A percentile compares a stretch with the other conserved stretches of the same genome.
These are phyloP conservation scores for Pelargonium nanum DNA, from an alignment of 345 rosid species.

Conservation along the genomic window DNA sequence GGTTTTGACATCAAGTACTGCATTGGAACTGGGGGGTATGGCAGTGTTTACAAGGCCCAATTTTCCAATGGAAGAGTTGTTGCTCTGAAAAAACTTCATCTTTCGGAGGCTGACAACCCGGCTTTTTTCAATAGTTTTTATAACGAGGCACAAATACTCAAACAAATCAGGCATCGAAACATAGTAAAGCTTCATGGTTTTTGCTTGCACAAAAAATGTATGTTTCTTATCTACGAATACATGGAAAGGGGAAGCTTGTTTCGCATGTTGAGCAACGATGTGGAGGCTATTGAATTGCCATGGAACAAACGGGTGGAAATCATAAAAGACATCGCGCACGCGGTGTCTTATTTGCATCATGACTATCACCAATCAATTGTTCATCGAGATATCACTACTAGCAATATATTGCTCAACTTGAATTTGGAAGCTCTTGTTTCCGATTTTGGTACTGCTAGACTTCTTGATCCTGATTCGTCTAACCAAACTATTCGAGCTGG, in stretches of 20 bases:
- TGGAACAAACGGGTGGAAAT: not conserved
- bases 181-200: constrained; percentile 1
- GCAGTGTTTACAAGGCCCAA: not conserved
- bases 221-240: not conserved
- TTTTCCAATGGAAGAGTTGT: not conserved
- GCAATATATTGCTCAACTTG: not conserved
- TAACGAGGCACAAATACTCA: not conserved
- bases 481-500: not conserved
- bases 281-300: not conserved
- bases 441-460: constrained; percentile 4
- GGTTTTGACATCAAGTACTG: not conserved
- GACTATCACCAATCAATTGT: not conserved
- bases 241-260: constrained; percentile 2
- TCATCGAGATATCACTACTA: constrained; percentile 3
- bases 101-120: not conserved
- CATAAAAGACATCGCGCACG: not conserved
- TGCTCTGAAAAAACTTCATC: not conserved
- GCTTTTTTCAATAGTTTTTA: not conserved
- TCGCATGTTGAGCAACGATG: not conserved
- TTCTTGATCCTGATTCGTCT: constrained; percentile 1
- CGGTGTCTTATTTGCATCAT: not conserved
- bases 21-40: not conserved
- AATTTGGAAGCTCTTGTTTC: constrained; percentile 2
- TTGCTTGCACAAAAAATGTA: constrained; percentile 1
- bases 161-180: constrained; percentile 1